These are phyloP conservation scores for Flaveria brownii DNA, from an alignment of 129 eudicot species.

Conservation along the genomic window DNA sequence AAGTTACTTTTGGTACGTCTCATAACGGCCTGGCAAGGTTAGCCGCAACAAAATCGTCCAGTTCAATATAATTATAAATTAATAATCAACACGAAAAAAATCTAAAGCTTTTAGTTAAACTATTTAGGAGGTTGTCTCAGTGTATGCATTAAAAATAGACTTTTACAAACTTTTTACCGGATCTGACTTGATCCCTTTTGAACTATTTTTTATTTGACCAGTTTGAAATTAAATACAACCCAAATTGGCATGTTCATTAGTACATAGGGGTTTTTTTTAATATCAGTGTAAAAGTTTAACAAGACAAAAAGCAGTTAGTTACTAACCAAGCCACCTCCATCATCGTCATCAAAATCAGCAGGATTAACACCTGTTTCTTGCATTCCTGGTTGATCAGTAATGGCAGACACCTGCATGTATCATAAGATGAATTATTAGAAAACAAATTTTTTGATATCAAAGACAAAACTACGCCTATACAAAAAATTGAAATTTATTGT, in stretches of 20 bases:
- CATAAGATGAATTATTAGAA: not conserved
- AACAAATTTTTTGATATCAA: not conserved
- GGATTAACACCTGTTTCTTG: slow-evolving; percentile 77
- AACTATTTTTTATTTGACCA: not conserved
- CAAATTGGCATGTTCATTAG: not conserved
- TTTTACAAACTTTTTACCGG: not conserved
- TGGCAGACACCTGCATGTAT: slow-evolving; percentile 64
- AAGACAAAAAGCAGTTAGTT: slow-evolving; percentile 8
- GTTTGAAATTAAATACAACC: not conserved
- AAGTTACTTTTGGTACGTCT: not conserved
- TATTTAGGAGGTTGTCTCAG: not conserved
- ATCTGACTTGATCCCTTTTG: not conserved
- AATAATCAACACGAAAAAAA: not conserved
- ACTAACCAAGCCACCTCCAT: slow-evolving; percentile 87
- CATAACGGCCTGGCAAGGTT: not conserved
- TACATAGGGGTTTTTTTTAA: not conserved
- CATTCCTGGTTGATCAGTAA: slow-evolving; percentile 80
- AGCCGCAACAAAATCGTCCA: not conserved
- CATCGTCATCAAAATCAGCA: slow-evolving; percentile 88
- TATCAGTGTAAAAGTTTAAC: slow-evolving; percentile 12
- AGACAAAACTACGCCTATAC: slow-evolving; percentile 12
- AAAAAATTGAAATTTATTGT: not conserved
- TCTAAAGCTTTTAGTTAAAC: not conserved
- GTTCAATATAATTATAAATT: not conserved
- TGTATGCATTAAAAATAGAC: not conserved